These are phyloP conservation scores for Basipetospora chlamydospora DNA, from an alignment of 2,329 filamentous ascomycete genomes.

Conservation along the genomic window DNA sequence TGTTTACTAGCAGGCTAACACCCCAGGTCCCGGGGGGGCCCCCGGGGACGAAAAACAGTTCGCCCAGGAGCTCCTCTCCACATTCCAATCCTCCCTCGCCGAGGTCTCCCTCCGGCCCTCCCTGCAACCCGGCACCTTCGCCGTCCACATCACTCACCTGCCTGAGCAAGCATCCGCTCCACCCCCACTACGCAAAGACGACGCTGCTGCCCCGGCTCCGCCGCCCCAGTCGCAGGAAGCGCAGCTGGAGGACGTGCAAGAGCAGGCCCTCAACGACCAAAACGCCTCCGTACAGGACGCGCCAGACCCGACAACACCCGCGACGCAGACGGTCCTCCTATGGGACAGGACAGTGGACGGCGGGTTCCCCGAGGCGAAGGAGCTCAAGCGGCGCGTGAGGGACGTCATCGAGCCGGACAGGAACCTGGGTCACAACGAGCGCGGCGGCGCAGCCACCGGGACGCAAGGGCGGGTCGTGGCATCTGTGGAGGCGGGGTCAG, in stretches of 20 bases:
- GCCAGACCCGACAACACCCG: too few relatives aligned
- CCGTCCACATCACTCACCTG: conserved; percentile 47
- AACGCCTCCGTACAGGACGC: too few relatives aligned
- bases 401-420: conserved; percentile 68
- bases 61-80: conserved; percentile 88
- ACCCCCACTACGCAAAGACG: too few relatives aligned
- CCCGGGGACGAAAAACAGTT: too few relatives aligned
- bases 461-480: conserved; percentile 1
- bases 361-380: conserved; percentile 89
- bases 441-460: conserved; percentile 20
- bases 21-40: conserved; percentile 3
- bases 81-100: conserved; percentile 69
- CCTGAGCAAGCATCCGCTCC: too few relatives aligned
- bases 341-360: conserved; percentile 84
- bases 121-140: conserved; percentile 74
- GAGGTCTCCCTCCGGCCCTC: conserved; percentile 78
- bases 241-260: not conserved
- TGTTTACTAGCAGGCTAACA: too few relatives aligned
- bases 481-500: too few relatives aligned
- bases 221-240: not conserved
- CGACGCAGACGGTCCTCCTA: conserved; percentile 48
- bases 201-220: too few relatives aligned
- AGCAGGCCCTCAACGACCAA: too few relatives aligned
- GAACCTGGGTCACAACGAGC: conserved; percentile 71
- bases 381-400: conserved; percentile 70